A percentile compares a stretch with the other conserved stretches of the same genome.
These are phyloP conservation scores for Coleophoma crateriformis DNA, from an alignment of 2,329 filamentous ascomycete species.

Conservation along the genomic window DNA sequence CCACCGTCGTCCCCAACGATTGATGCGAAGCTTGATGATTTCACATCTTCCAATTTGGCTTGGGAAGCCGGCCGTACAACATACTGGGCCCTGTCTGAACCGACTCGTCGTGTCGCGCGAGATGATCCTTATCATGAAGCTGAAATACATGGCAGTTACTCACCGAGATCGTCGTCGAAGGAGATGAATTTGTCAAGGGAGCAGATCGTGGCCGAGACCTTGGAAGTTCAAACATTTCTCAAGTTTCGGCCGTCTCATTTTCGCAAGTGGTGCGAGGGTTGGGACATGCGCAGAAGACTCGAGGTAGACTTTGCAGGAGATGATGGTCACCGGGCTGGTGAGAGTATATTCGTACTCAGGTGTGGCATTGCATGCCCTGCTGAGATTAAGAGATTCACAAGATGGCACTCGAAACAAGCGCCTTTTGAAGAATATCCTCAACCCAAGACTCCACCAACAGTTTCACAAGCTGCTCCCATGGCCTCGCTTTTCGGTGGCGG, in stretches of 20 bases:
- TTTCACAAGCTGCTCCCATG: slow-evolving; percentile 14
- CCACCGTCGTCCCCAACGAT: slow-evolving; percentile 52
- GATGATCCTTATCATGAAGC: slow-evolving; percentile 69
- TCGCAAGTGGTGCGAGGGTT: slow-evolving; percentile 70
- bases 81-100: slow-evolving; percentile 76
- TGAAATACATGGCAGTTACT: slow-evolving; percentile 67
- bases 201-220: slow-evolving; percentile 70
- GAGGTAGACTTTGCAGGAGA: slow-evolving; percentile 87
- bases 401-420: slow-evolving; percentile 34
- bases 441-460: slow-evolving; percentile 22
- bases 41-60: slow-evolving; percentile 59
- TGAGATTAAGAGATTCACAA: slow-evolving; percentile 50
- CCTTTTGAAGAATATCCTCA: slow-evolving; percentile 23
- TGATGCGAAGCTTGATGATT: slow-evolving; percentile 34
- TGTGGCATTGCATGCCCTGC: slow-evolving; percentile 49
- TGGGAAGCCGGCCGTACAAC: slow-evolving; percentile 77
- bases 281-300: slow-evolving; percentile 85
- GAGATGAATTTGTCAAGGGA: slow-evolving; percentile 64
- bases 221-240: slow-evolving; percentile 75
- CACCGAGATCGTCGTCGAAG: slow-evolving; percentile 71
- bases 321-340: slow-evolving; percentile 70
- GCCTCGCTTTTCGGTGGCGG: slow-evolving; percentile 26
- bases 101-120: slow-evolving; percentile 65
- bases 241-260: slow-evolving; percentile 72
- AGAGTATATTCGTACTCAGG: slow-evolving; percentile 68